Evolutionary conservation across 2,329 filamentous ascomycete species (phyloP).

Genomic region (Podosphaera fusca): DNA sequence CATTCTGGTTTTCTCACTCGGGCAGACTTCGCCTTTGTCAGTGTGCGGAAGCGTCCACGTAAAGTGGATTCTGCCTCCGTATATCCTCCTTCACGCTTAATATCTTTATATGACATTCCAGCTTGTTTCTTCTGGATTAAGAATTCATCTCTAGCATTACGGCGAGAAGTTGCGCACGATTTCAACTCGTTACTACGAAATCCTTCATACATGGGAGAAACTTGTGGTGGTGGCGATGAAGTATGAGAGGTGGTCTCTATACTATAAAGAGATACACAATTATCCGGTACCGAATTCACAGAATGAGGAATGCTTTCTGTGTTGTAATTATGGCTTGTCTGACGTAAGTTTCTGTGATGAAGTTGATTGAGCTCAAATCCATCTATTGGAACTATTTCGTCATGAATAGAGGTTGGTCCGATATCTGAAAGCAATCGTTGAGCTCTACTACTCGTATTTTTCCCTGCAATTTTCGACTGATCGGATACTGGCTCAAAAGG

Average conservation of each 20-base stretch:
- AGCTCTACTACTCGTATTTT: no score
- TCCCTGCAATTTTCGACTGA: no score
- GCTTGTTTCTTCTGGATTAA: conserved; percentile 29
- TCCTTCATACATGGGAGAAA: conserved; percentile 3
- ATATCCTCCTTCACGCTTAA: conserved; percentile 30
- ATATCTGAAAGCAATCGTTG: not conserved
- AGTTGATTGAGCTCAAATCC: not conserved
- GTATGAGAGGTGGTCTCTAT: not conserved
- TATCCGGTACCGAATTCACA: no score
- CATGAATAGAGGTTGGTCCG: not conserved
- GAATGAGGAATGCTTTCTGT: not conserved
- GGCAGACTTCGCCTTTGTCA: conserved; percentile 39
- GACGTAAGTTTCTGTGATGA: not conserved
- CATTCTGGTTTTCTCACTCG: conserved; percentile 44
- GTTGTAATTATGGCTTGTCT: not conserved
- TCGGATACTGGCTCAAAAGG: no score
- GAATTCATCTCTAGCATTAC: conserved; percentile 22
- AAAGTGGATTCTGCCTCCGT: conserved; percentile 48
- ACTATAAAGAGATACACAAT: not conserved
- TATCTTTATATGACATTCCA: conserved; percentile 42
- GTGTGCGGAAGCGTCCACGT: conserved; percentile 38
- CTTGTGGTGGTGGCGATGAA: not conserved
- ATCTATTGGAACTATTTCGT: not conserved
- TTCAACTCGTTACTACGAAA: conserved; percentile 5
- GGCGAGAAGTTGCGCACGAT: conserved; percentile 6